Evolutionary conservation across 495 filamentous ascomycete species (phyloP).

Genomic region (Penicillium coprophilum): DNA sequence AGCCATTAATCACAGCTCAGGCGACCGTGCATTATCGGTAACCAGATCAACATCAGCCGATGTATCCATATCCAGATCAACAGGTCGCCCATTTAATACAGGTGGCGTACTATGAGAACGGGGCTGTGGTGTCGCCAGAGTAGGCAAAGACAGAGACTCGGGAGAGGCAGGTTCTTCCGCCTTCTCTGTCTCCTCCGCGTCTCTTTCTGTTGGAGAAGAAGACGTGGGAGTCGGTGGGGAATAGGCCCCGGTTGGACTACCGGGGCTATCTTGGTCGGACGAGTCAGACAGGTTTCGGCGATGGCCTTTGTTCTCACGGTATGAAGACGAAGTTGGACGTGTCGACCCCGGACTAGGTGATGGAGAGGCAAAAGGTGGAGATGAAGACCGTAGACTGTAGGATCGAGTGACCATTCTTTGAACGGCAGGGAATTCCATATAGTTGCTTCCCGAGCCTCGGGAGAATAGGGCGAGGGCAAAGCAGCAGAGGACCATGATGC

Average conservation of each 20-base stretch:
- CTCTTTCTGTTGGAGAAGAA: constrained; percentile 28
- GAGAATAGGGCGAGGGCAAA: constrained; percentile 85
- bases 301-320: constrained; percentile 33
- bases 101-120: constrained; percentile 45
- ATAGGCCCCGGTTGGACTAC: constrained; percentile 44
- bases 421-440: constrained; percentile 55
- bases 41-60: constrained; percentile 1
- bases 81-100: constrained; percentile 27
- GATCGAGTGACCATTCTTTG: constrained; percentile 58
- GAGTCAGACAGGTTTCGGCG: constrained; percentile 45
- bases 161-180: constrained; percentile 14
- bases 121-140: constrained; percentile 25
- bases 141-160: constrained; percentile 24
- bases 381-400: constrained; percentile 42
- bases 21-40: constrained; percentile 1
- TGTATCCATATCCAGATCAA: constrained; percentile 9
- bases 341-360: constrained; percentile 48
- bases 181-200: constrained; percentile 16
- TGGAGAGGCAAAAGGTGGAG: constrained; percentile 43
- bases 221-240: constrained; percentile 51
- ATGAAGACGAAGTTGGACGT: constrained; percentile 38
- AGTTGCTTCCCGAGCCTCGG: constrained; percentile 44
- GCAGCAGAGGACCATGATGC: constrained; percentile 80
- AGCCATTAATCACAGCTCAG: constrained; percentile 1
- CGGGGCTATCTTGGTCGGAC: constrained; percentile 32